Conservation (phyloP, 1,139 yeast genomes). For the Hyphopichia khmerensis region DNA sequence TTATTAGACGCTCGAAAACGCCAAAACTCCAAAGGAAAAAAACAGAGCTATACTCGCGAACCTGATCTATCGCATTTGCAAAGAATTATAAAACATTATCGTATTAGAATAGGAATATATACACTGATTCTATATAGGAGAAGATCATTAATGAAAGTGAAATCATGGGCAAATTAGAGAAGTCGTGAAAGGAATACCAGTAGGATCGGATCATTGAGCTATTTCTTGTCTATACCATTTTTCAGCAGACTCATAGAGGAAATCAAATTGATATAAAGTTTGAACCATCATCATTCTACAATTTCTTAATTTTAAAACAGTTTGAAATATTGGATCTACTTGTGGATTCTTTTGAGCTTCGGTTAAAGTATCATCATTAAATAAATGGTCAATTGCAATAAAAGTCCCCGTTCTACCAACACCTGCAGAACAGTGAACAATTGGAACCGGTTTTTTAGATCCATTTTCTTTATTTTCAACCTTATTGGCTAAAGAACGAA, state of each 20-base stretch:
- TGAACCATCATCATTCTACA: slow-evolving; percentile 71
- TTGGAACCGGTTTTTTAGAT: slow-evolving; percentile 25
- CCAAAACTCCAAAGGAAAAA: no score
- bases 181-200: no score
- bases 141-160: background rate
- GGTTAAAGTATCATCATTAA: slow-evolving; percentile 21
- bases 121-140: no score
- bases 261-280: slow-evolving; percentile 53
- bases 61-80: no score
- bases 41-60: no score
- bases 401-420: slow-evolving; percentile 84
- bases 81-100: no score
- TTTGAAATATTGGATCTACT: slow-evolving; percentile 25
- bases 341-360: background rate
- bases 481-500: slow-evolving; percentile 11
- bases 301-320: slow-evolving; percentile 47
- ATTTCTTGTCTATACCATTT: background rate
- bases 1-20: no score
- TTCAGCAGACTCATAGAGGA: slow-evolving; percentile 34
- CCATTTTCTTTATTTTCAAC: slow-evolving; percentile 5
- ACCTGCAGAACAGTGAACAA: slow-evolving; percentile 82
- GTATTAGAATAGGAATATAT: no score
- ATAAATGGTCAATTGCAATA: slow-evolving; percentile 61
- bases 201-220: background rate
- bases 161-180: background rate